Conservation (phyloP, 2,329 filamentous ascomycete genomes). For the Drechmeria coniospora region DNA sequence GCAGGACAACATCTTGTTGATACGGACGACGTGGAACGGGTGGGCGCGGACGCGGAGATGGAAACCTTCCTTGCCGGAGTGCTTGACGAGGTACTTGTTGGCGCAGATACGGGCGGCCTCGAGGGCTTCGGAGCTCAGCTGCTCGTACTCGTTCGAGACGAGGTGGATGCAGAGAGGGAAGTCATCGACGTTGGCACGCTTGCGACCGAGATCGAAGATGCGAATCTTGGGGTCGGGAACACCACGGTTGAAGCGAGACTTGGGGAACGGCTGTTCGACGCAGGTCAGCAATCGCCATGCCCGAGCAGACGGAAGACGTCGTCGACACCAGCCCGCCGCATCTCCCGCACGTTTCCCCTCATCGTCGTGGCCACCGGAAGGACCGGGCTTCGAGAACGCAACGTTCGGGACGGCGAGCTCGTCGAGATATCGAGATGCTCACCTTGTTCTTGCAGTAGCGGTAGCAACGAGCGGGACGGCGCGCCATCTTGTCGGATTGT, state of each 20-base stretch:
- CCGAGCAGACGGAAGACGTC: neutral
- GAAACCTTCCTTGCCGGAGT: conserved; percentile 57
- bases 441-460: conserved; percentile 99
- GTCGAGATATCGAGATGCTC: conserved; percentile 23
- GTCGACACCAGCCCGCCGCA: neutral
- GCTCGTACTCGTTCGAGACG: conserved; percentile 99
- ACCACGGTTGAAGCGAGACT: conserved; percentile 99
- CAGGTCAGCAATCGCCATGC: conserved; percentile 1
- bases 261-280: conserved; percentile 68
- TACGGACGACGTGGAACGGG: conserved; percentile 99
- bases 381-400: no score
- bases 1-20: conserved; percentile 99
- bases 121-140: conserved; percentile 98
- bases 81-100: conserved; percentile 90
- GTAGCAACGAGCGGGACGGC: conserved; percentile 98
- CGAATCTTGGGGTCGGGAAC: conserved; percentile 72
- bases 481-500: conserved; percentile 83
- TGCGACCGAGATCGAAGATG: conserved; percentile 98
- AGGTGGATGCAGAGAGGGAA: conserved; percentile 99
- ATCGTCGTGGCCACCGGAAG: neutral
- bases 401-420: conserved; percentile 1
- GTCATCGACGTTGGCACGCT: conserved; percentile 97
- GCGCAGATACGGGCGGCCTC: conserved; percentile 99
- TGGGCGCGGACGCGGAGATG: conserved; percentile 73
- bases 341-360: neutral